phyloP scores from a whole-genome alignment of 257 asterid species.

The Nicotiana sylvestris region DNA sequence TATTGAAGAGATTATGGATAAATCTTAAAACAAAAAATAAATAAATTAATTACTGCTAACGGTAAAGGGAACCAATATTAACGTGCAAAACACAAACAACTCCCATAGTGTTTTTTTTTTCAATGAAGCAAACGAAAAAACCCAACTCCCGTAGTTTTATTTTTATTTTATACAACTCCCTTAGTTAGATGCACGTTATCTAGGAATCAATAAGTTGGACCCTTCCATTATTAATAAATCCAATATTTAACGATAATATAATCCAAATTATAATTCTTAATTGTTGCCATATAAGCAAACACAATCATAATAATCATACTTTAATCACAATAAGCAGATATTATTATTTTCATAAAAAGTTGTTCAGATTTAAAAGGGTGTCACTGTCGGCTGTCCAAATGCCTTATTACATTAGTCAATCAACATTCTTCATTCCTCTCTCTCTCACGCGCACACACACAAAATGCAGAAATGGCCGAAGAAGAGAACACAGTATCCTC shows the following conservation, averaged over 20 bases:
- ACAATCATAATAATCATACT: not conserved
- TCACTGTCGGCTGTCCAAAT: not conserved
- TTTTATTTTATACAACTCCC: not conserved
- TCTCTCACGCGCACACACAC: constrained; percentile 1
- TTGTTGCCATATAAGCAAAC: not conserved
- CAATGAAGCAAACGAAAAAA: no score
- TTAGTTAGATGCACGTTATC: constrained; percentile 12
- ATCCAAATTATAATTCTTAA: not conserved
- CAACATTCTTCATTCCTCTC: not conserved
- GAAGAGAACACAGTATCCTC: constrained; percentile 55
- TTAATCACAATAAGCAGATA: not conserved
- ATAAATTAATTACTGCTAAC: not conserved
- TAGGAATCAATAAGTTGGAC: not conserved
- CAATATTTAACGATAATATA: not conserved
- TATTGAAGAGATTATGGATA: not conserved
- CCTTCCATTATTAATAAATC: not conserved
- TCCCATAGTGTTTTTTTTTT: not conserved
- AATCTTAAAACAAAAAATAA: no score
- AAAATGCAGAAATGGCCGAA: constrained; percentile 62
- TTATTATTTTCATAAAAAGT: not conserved
- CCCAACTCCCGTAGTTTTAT: no score
- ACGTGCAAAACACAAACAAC: not conserved
- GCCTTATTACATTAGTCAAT: not conserved
- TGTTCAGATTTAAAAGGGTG: not conserved
- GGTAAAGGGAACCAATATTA: not conserved